Evolutionary conservation across 345 rosid genomes (phyloP), one percentile per base, ranked within the genome.

Genomic region (Gossypium arboreum): DNA sequence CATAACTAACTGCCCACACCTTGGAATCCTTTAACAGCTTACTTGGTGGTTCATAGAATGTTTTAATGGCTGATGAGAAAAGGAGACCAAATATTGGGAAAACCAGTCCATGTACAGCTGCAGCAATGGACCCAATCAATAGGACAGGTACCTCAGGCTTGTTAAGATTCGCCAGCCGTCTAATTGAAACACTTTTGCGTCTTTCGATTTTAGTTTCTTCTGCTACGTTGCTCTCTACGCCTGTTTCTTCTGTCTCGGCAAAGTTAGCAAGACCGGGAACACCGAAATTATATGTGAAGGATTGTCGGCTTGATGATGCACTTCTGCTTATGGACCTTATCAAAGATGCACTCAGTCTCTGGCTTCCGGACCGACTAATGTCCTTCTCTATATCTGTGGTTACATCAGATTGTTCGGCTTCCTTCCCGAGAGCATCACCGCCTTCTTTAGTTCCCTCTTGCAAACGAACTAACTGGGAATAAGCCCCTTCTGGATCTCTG

Each of bases 81-180:
- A 92, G 71, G 67, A 90, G 83, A 48, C 98, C 97, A 15, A 92
- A 94, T n/a, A 89, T 25, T 0, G 98, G 98, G 76, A 89, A 92
- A 64, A 85, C 2, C 3, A 84, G 60, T 43, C 98, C 98, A 43
- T 94, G 91, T 51, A 83, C 39, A 54, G 78, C 71, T 58, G 97
- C 97, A 29, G 88, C 97, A 9, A 88, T 12, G 44, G 86, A 76
- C 55, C 93, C 98, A 13, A 88, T 52, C 27, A 89, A 5, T 59
- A 94, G 13, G 59, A 86, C 81, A 13, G 88, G 89, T 61, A 83
- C 20, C 83, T 92, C 97, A 12, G 97, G 93, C 82, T 82, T 89
- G 88, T 94, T 94, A 59, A 94, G 84, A 48, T 58, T 70, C 55
- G 89, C 97, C 43, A 94, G 79, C 16, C 94, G 84, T 75, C 51